Base-by-base conservation (phyloP, 345 rosid genomes). In the Boechera retrofracta region DNA sequence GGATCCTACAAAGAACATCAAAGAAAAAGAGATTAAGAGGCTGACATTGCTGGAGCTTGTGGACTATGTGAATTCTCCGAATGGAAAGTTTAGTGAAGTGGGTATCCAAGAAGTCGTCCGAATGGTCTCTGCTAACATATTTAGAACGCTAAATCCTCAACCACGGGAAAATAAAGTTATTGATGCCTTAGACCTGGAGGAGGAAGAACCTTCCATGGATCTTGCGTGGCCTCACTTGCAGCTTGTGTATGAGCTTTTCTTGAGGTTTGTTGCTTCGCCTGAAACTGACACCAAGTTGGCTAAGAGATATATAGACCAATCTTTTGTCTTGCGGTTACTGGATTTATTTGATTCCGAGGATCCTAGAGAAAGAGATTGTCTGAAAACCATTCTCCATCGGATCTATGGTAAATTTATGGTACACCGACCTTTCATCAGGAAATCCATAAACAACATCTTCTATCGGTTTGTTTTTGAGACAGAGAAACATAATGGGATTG, bases 201-300 rank as follows among this genome's bases (percentile, higher is more conserved):
- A 89, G 81, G 92, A 89, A 61, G 95, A 89, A 73, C 88, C 90
- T 29, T 76, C 76, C 35, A 88, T 88, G 92, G 95, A 89, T 72
- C 92, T 86, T 36, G 88, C 90, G 13, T 89, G 95, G 95, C 88
- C 92, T 73, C 95, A 89, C 59, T 78, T 89, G 84, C 95, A 89
- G 75, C 84, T 86, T 74, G 90, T 86, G 48, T 88, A 88, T 54
- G 95, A 89, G 79, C 82, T 88, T 82, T 82, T 89, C 81, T 74
- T 89, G 76, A 88, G 92, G 79, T 86, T 88, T 59, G 83, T 89
- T 71, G 89, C 90, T 61, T 90, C 96, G 0, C 85, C 96, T 2
- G 96, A 90, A 64, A 87, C 88, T 24, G 96, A 90, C 73, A 87
- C 91, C 26, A 89, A 86, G 78, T 61, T 89, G 80, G 92, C 92